Base-by-base conservation (phyloP, 768 basidiomycete genomes). In the Tremella yokohamensis region DNA sequence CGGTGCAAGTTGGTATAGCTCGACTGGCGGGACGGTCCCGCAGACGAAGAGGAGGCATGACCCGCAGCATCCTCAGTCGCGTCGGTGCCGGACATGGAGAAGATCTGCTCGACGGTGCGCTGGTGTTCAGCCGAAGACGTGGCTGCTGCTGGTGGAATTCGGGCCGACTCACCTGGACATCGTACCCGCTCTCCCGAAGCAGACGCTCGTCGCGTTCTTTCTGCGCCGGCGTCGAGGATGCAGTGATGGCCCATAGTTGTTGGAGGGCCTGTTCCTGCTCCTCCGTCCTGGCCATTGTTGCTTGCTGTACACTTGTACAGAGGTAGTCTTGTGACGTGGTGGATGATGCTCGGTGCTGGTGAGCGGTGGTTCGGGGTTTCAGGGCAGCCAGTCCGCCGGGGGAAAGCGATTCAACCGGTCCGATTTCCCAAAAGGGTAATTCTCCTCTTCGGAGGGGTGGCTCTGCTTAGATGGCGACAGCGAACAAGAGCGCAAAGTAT, bases 161-260 rank as follows among this genome's bases (percentile, higher is more conserved):
- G 42, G n/a, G 34, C n/a, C 12, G 40, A 61, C 74, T 45, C n/a
- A 74, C 74, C 64, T 74, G 68, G 6, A 76, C 65, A 62, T 75
- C 64, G 70, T 70, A 76, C 1, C 66, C 70, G 40, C 63, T 68
- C 47, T 73, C 66, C 6, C 70, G 53, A 1, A 76, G 54, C 18
- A 76, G 34, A 15, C 73, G 52, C 58, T 74, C 75, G 57, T 72
- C 69, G 19, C 75, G 44, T 18, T 70, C 65, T 18, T 66, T 52
- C 12, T 69, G 58, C 4, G 61, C 58, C 0, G 54, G n/a, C 8
- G 67, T 63, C 8, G 55, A 58, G 0, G 70, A 65, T 24, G 70
- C 70, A 15, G 73, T 74, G 24, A 76, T 64, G 2, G 75, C 73
- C 47, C 61, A 62, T 16, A 76, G 54, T 52, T 76, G 75, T 19